Percentiles rank a stretch among this genome's conserved stretches.
These are phyloP conservation scores for Babesia ovata DNA, from an alignment of 169 alveolate species.

Conservation along the genomic window DNA sequence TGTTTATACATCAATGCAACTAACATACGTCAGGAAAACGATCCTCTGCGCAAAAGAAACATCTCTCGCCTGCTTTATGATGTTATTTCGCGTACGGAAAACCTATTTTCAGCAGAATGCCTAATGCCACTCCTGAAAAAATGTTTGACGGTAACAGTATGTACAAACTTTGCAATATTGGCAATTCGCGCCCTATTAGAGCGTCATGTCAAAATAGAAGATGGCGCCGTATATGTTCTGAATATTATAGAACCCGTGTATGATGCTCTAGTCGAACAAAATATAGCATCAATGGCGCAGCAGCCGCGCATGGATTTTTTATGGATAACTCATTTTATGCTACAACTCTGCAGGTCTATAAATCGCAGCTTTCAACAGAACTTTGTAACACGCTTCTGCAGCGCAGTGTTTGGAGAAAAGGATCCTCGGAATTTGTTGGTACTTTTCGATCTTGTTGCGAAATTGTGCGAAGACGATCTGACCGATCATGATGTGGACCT, in stretches of 20 bases:
- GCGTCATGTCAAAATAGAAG: conserved; percentile 39
- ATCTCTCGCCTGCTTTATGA: conserved; percentile 31
- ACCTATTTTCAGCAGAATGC: conserved; percentile 14
- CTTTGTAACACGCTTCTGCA: conserved; percentile 16
- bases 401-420: conserved; percentile 52
- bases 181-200: conserved; percentile 35
- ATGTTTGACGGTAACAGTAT: conserved; percentile 33
- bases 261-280: conserved; percentile 6
- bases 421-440: conserved; percentile 62
- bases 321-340: conserved; percentile 34
- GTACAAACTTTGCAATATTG: conserved; percentile 31
- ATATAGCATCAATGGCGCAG: conserved; percentile 47
- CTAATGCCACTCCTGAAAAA: conserved; percentile 32
- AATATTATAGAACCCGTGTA: neutral
- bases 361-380: neutral
- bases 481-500: conserved; percentile 32
- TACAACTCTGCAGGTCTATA: conserved; percentile 6
- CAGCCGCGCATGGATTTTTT: conserved; percentile 57
- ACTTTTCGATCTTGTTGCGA: conserved; percentile 47
- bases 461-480: conserved; percentile 16
- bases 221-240: neutral
- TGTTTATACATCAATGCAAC: neutral
- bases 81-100: conserved; percentile 55
- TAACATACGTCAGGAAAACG: conserved; percentile 42
- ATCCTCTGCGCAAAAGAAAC: conserved; percentile 36